Conservation (phyloP, 768 basidiomycete genomes). For the Leccinum disarticulatum region DNA sequence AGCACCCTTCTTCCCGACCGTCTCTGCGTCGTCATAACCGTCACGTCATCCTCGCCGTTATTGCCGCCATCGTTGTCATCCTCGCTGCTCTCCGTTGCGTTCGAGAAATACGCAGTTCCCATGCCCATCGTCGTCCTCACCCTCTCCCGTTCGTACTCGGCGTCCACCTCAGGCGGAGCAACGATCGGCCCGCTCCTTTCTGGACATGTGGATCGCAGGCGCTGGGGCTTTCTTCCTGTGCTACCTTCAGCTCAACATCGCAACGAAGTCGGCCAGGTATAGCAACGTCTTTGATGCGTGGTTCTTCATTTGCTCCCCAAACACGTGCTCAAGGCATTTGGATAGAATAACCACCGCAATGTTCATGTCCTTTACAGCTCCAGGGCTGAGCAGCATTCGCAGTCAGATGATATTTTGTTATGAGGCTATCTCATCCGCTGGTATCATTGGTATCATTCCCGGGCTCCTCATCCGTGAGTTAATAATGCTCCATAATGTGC, state of each 20-base stretch:
- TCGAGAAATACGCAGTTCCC: conserved; percentile 46
- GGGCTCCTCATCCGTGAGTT: conserved; percentile 77
- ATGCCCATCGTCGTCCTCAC: conserved; percentile 34
- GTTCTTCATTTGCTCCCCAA: neutral
- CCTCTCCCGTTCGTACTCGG: conserved; percentile 31
- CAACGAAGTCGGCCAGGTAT: conserved; percentile 74
- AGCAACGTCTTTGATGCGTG: conserved; percentile 84
- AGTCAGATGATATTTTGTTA: conserved; percentile 86
- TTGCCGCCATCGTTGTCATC: conserved; percentile 30
- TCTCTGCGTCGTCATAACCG: conserved; percentile 32
- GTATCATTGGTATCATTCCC: conserved; percentile 87
- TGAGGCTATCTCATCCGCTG: conserved; percentile 84
- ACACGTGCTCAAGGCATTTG: conserved; percentile 11
- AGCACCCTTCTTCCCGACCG: conserved; percentile 54
- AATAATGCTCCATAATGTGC: neutral
- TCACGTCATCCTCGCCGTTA: conserved; percentile 11
- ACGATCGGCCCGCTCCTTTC: conserved; percentile 68
- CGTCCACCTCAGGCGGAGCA: conserved; percentile 30
- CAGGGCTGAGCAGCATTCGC: conserved; percentile 78
- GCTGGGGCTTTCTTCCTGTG: conserved; percentile 64
- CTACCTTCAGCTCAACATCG: conserved; percentile 71
- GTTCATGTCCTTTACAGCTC: conserved; percentile 75
- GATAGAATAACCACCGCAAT: conserved; percentile 79
- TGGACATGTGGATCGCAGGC: conserved; percentile 86
- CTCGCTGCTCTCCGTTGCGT: conserved; percentile 36